Conservation (phyloP, 2,329 filamentous ascomycete species). For the Clathrospora elynae region DNA sequence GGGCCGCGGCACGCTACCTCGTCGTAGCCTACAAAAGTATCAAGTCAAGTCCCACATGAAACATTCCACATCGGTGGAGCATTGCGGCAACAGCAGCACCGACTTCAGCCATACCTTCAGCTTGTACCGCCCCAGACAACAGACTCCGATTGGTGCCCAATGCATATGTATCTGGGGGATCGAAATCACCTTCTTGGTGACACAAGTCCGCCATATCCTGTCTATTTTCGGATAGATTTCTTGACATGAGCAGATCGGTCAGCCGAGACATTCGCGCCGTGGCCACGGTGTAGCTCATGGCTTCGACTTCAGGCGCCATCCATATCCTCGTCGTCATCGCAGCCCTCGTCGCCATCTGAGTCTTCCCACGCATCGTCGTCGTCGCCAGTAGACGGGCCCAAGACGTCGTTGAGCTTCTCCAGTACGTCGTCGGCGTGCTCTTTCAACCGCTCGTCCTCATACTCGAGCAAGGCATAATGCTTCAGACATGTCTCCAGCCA, state of each 20-base stretch:
- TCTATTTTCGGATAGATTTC: no score
- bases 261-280: neutral
- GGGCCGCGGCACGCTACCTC: conserved; percentile 12
- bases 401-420: conserved; percentile 50
- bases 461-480: conserved; percentile 78
- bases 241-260: no score
- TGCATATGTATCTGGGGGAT: no score
- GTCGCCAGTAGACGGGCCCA: conserved; percentile 52
- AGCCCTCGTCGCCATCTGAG: conserved; percentile 49
- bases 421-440: conserved; percentile 77
- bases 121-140: no score
- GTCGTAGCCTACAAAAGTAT: no score
- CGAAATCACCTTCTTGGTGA: neutral
- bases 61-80: no score
- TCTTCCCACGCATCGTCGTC: conserved; percentile 53
- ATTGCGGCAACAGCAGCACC: no score
- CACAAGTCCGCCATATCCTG: neutral
- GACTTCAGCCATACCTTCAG: no score
- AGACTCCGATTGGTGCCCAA: no score
- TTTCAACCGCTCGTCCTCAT: conserved; percentile 80
- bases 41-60: no score
- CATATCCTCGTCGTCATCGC: conserved; percentile 43
- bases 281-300: neutral
- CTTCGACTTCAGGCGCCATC: conserved; percentile 42
- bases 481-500: conserved; percentile 83